Percentiles rank a stretch among this genome's conserved stretches.
Evolutionary conservation across 257 asterid genomes (phyloP).

Genomic region (Cordia subcordata): DNA sequence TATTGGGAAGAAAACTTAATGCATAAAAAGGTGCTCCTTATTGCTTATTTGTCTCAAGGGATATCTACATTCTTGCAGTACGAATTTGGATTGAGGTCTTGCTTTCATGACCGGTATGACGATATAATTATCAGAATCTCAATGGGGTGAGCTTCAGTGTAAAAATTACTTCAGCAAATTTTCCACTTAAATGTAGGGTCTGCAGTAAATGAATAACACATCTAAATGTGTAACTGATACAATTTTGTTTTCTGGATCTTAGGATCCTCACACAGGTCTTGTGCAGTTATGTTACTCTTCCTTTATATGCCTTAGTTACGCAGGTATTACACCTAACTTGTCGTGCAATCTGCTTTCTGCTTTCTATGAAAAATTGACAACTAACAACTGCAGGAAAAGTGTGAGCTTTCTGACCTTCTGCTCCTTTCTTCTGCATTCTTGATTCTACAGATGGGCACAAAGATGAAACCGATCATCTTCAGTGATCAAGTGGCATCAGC

Average conservation of each 20-base stretch:
- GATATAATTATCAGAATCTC: conserved; percentile 67
- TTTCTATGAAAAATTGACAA: too few species aligned
- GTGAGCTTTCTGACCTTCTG: too few species aligned
- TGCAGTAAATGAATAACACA: too few species aligned
- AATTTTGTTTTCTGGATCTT: neutral
- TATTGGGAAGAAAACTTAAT: neutral
- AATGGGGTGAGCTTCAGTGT: conserved; percentile 60
- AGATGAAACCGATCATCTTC: conserved; percentile 84
- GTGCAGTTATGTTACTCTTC: conserved; percentile 91
- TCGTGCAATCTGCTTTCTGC: neutral
- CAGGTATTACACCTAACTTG: conserved; percentile 85
- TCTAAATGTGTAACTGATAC: neutral
- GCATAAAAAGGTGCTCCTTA: too few species aligned
- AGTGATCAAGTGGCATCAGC: conserved; percentile 75
- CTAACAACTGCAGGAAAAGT: neutral
- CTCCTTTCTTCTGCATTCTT: too few species aligned
- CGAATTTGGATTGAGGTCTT: conserved; percentile 71
- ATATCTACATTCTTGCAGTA: conserved; percentile 29
- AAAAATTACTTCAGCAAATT: neutral
- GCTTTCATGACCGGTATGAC: conserved; percentile 72
- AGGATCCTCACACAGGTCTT: conserved; percentile 71
- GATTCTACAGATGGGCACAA: conserved; percentile 71
- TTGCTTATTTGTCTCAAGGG: neutral
- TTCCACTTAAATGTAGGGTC: too few species aligned
- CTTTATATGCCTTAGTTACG: conserved; percentile 89